Conservation (phyloP, 2,329 filamentous ascomycete species). For the Aspergillus latus region DNA sequence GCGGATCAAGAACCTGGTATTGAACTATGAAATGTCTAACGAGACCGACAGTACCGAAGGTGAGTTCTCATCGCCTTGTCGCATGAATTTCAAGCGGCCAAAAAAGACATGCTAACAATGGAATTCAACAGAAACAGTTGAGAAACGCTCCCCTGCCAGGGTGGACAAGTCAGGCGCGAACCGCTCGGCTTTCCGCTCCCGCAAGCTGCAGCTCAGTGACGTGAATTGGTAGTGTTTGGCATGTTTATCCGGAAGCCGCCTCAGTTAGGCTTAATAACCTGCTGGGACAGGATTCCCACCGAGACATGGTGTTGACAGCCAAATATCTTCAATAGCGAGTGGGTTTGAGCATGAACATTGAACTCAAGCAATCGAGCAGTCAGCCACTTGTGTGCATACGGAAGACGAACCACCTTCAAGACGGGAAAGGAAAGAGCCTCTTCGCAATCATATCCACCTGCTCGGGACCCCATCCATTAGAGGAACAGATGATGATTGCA, state of each 20-base stretch:
- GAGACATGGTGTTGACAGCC: neutral
- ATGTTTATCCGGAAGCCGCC: neutral
- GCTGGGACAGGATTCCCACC: neutral
- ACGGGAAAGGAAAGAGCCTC: neutral
- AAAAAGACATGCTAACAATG: constrained; percentile 30
- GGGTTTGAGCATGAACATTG: neutral
- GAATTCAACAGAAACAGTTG: constrained; percentile 29
- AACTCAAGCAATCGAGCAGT: neutral
- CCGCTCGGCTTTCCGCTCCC: constrained; percentile 74
- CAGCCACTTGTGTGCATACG: neutral
- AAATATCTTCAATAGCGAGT: neutral
- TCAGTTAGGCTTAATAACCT: neutral
- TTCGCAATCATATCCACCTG: neutral
- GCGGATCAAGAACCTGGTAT: constrained; percentile 94
- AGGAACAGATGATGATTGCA: no score
- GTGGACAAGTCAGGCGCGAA: constrained; percentile 61
- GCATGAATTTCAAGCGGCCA: neutral
- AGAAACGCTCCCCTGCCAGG: constrained; percentile 43
- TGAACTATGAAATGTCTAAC: constrained; percentile 93
- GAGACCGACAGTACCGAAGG: constrained; percentile 75
- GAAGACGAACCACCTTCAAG: neutral
- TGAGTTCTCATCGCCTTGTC: constrained; percentile 46
- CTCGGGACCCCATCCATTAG: no score
- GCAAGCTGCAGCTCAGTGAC: constrained; percentile 92
- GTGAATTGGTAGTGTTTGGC: constrained; percentile 78